These are phyloP conservation scores for Ogataea chonburiensis DNA, from an alignment of 805 yeast species.

Conservation along the genomic window DNA sequence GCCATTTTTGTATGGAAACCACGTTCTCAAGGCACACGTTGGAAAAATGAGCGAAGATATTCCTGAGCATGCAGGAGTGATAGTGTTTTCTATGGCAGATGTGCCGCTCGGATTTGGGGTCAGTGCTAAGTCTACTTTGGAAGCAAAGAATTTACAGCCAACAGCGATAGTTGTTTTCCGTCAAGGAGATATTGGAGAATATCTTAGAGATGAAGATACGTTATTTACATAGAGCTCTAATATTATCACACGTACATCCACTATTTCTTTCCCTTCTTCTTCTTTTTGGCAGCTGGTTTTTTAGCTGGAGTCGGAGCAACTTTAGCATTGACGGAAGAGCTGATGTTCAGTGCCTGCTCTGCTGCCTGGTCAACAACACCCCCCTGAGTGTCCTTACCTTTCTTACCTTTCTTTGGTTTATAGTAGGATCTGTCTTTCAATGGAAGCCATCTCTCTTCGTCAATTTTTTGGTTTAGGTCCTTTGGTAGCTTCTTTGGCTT, in stretches of 20 bases:
- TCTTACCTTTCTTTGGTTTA: constrained; percentile 72
- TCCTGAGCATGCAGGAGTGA: constrained; percentile 96
- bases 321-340: constrained; percentile 17
- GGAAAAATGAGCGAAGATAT: constrained; percentile 97
- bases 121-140: constrained; percentile 86
- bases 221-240: constrained; percentile 61
- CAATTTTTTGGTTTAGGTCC: constrained; percentile 35
- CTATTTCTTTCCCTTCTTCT: constrained; percentile 32
- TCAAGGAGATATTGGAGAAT: constrained; percentile 97
- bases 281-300: constrained; percentile 22
- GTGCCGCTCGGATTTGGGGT: constrained; percentile 95
- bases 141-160: constrained; percentile 85
- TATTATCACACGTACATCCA: constrained; percentile 7
- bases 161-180: constrained; percentile 93
- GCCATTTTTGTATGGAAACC: constrained; percentile 97
- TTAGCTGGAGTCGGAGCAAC: constrained; percentile 15
- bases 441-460: constrained; percentile 90
- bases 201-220: constrained; percentile 96
- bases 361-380: constrained; percentile 49
- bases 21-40: constrained; percentile 91
- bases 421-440: constrained; percentile 80
- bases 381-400: constrained; percentile 59
- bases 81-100: constrained; percentile 88
- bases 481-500: constrained; percentile 31
- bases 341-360: constrained; percentile 36